Percentiles rank a stretch among this genome's conserved stretches.
phyloP scores from a whole-genome alignment of 2,329 filamentous ascomycete species.

The Trichoderma sp. region DNA sequence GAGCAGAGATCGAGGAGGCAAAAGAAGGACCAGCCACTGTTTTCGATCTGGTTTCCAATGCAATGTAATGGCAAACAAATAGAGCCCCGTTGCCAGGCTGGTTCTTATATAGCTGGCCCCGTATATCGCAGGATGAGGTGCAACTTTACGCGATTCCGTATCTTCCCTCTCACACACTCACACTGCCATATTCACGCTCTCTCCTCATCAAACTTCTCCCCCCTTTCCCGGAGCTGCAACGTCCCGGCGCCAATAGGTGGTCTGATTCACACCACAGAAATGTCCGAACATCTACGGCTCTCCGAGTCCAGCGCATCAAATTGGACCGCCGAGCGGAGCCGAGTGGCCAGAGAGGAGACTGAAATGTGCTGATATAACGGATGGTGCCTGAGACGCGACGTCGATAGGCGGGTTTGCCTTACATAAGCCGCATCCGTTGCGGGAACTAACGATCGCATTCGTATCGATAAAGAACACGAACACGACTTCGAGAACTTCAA shows the following conservation, averaged over 20 bases:
- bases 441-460: neutral
- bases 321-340: conserved; percentile 13
- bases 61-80: neutral
- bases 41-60: neutral
- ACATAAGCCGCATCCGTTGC: neutral
- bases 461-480: conserved; percentile 16
- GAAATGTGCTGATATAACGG: conserved; percentile 13
- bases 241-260: conserved; percentile 6
- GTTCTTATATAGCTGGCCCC: neutral
- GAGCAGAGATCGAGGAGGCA: neutral
- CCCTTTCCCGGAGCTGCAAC: conserved; percentile 10
- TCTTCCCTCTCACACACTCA: neutral
- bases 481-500: neutral
- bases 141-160: neutral
- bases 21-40: neutral
- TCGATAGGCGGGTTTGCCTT: neutral
- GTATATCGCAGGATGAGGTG: neutral
- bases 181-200: neutral
- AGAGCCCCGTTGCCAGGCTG: neutral
- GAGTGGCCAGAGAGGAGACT: conserved; percentile 15
- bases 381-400: neutral
- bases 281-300: conserved; percentile 1
- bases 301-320: conserved; percentile 13
- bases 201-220: neutral
- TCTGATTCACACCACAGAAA: neutral